Evolutionary conservation across 768 basidiomycete genomes (phyloP).

Genomic region (Panaeolus papilionaceus): DNA sequence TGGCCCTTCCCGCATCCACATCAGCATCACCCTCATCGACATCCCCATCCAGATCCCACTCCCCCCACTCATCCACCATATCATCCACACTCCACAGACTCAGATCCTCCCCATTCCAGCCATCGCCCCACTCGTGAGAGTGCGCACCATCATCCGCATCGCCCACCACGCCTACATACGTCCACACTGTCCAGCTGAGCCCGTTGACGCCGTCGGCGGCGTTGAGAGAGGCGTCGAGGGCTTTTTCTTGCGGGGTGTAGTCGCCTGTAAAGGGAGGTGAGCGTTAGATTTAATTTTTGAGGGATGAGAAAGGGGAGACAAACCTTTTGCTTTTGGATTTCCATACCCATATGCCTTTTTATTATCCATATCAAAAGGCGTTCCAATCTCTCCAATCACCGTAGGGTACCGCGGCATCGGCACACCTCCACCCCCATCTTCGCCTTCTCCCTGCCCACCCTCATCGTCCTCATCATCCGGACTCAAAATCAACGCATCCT

Average conservation of each 20-base stretch:
- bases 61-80: conserved; percentile 36
- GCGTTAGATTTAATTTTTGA: too few relatives aligned
- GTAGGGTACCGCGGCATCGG: conserved; percentile 67
- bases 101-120: conserved; percentile 96
- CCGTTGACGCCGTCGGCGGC: conserved; percentile 78
- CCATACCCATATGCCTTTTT: conserved; percentile 82
- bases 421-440: neutral
- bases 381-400: conserved; percentile 95
- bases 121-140: conserved; percentile 90
- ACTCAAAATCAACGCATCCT: conserved; percentile 71
- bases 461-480: neutral
- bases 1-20: conserved; percentile 17
- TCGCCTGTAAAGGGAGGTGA: conserved; percentile 52
- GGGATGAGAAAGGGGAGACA: conserved; percentile 28
- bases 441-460: neutral
- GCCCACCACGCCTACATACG: conserved; percentile 61
- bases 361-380: conserved; percentile 92
- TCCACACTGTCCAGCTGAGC: conserved; percentile 88
- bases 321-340: conserved; percentile 63
- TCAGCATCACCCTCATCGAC: neutral
- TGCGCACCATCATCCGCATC: conserved; percentile 51
- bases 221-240: conserved; percentile 86
- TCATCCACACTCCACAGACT: conserved; percentile 89
- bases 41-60: conserved; percentile 11
- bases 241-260: conserved; percentile 77